Conservation (phyloP, 1,139 yeast genomes). For the Candida sanyaensis region DNA sequence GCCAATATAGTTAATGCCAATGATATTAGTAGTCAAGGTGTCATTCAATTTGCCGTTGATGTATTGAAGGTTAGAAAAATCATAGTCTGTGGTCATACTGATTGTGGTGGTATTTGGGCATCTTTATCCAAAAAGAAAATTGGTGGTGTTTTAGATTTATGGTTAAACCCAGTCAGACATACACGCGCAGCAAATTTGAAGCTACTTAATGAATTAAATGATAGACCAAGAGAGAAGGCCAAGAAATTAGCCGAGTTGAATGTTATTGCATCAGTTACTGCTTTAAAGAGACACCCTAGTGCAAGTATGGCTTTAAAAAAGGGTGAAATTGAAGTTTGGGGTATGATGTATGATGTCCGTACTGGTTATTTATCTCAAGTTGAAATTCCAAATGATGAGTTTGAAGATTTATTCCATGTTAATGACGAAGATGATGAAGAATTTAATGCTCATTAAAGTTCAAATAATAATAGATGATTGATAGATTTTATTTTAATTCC, state of each 20-base stretch:
- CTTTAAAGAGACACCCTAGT: conserved; percentile 68
- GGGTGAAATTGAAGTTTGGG: conserved; percentile 85
- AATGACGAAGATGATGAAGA: conserved; percentile 37
- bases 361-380: conserved; percentile 66
- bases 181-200: conserved; percentile 62
- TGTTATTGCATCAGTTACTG: conserved; percentile 60
- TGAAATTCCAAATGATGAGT: conserved; percentile 55
- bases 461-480: neutral
- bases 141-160: conserved; percentile 75
- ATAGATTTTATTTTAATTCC: neutral
- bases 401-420: conserved; percentile 52
- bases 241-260: conserved; percentile 76
- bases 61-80: conserved; percentile 81
- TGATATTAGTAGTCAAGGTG: conserved; percentile 79
- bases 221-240: conserved; percentile 59
- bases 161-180: conserved; percentile 76
- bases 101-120: conserved; percentile 96
- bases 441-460: conserved; percentile 19
- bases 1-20: conserved; percentile 78
- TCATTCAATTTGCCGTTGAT: conserved; percentile 88
- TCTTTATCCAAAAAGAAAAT: conserved; percentile 69
- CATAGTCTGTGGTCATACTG: conserved; percentile 95
- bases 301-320: conserved; percentile 70
- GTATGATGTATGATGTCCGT: conserved; percentile 83
- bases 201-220: conserved; percentile 39